These are phyloP conservation scores for Botrytis paeoniae DNA, from an alignment of 2,329 filamentous ascomycete genomes.

Conservation along the genomic window DNA sequence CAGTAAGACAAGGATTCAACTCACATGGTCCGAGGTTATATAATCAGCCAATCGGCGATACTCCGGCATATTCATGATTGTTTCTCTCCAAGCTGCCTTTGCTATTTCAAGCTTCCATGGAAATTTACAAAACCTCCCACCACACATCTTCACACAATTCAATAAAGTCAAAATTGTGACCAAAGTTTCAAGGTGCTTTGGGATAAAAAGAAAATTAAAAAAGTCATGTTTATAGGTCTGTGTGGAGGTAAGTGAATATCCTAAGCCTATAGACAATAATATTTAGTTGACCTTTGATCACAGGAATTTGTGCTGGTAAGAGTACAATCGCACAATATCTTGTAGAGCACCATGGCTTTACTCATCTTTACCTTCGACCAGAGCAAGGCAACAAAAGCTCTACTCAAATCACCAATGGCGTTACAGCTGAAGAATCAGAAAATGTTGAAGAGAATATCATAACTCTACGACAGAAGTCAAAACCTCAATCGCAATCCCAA, in stretches of 20 bases:
- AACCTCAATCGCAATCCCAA: constrained; percentile 10
- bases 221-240: constrained; percentile 69
- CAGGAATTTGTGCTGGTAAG: constrained; percentile 92
- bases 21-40: constrained; percentile 10
- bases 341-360: constrained; percentile 78
- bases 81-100: background rate
- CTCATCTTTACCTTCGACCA: constrained; percentile 59
- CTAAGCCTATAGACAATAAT: background rate
- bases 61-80: background rate
- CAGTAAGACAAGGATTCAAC: constrained; percentile 10
- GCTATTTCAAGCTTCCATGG: background rate
- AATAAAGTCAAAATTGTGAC: background rate
- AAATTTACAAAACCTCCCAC: background rate
- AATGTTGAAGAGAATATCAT: constrained; percentile 9
- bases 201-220: background rate
- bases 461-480: constrained; percentile 16
- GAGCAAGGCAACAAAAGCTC: background rate
- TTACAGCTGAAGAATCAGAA: constrained; percentile 12
- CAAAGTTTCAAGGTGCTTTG: background rate
- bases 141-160: constrained; percentile 4
- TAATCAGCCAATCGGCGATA: constrained; percentile 10
- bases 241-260: constrained; percentile 57
- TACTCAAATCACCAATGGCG: constrained; percentile 14
- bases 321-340: constrained; percentile 86
- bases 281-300: background rate